phyloP scores from a whole-genome alignment of 768 basidiomycete genomes.

The Ramaria rubella region DNA sequence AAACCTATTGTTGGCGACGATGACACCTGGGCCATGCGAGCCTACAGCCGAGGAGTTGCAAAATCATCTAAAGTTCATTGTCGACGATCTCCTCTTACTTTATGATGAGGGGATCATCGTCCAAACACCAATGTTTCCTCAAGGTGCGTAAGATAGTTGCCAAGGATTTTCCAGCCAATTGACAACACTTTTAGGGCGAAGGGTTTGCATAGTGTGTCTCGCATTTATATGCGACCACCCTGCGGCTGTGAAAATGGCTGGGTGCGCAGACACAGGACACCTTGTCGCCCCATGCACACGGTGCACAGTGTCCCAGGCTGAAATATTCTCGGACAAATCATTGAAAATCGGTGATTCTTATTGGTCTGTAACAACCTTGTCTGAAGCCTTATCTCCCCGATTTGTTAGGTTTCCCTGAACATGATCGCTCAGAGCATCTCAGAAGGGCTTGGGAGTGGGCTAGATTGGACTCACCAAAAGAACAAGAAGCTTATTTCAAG shows the following conservation, averaged over 20 bases:
- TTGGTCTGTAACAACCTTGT: not conserved
- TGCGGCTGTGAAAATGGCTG: conserved; percentile 30
- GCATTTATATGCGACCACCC: conserved; percentile 34
- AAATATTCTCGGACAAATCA: conserved; percentile 18
- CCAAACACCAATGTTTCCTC: conserved; percentile 19
- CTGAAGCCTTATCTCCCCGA: not conserved
- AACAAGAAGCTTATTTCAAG: conserved; percentile 15
- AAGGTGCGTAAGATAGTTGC: conserved; percentile 12
- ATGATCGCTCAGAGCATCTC: conserved; percentile 3
- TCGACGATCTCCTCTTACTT: conserved; percentile 22
- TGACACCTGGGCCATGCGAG: conserved; percentile 27
- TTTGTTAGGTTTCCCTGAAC: not conserved
- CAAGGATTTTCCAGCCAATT: not conserved
- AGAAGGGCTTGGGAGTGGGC: conserved; percentile 10
- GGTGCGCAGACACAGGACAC: conserved; percentile 27
- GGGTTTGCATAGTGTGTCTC: conserved; percentile 26
- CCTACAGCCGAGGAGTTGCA: conserved; percentile 23
- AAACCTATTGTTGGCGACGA: conserved; percentile 21
- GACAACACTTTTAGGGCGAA: conserved; percentile 14
- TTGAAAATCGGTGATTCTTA: conserved; percentile 19
- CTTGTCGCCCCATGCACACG: conserved; percentile 27
- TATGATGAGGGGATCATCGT: conserved; percentile 22
- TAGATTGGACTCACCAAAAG: conserved; percentile 1
- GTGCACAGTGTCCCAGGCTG: conserved; percentile 27
- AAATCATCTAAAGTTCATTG: conserved; percentile 19